Base-by-base conservation (phyloP, 345 rosid genomes). In the Diplotaxis tenuifolia region DNA sequence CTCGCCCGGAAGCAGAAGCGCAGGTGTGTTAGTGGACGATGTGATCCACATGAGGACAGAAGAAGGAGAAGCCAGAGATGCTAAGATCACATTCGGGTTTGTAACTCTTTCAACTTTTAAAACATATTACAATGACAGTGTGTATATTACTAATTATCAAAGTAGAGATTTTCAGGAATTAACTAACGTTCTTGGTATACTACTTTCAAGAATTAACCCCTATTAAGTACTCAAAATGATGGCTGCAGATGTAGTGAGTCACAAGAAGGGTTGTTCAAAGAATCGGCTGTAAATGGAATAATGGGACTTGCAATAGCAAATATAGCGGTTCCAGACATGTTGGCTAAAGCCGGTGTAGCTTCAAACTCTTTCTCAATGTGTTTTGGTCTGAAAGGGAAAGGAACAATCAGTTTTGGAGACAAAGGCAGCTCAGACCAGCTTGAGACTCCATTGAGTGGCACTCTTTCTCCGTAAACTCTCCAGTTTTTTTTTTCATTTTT, bases 361-460 rank as follows among this genome's bases (percentile, higher is more conserved):
- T 62, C 93, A 14, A 78, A 90, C 81, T 92, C 98, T 15, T 95
- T 95, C 80, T 95, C 99, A 65, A 87, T 95, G 96, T 95, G 99
- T 84, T 92, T 95, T 70, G 81, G 85, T 65, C 21, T 3, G 15
- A 86, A 86, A 18, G 96, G 90, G 54, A 15, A 74, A 40, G 99
- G 99, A 54, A 88, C 96, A 79, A 92, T 95, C 75, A 90, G 83
- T 68, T 95, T 95, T 55, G 99, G 99, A 15, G 99, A 95, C 78
- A 81, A 76, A 72, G 98, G 99, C 25, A 90, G 85, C 80, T 80
- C 88, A 21, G 88, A 81, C 75, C 98, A 95, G 83, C 87, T 84
- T 55, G 87, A 86, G 77, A 90, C 99, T 4, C 94, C 98, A 28
- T 86, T 95, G 82, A 82, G 71, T 72, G 74, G 74, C 70, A 47